Percentiles rank a stretch among this genome's conserved stretches.
Evolutionary conservation across 2,329 filamentous ascomycete species (phyloP).

Genomic region (Gliomastix tumulicola): DNA sequence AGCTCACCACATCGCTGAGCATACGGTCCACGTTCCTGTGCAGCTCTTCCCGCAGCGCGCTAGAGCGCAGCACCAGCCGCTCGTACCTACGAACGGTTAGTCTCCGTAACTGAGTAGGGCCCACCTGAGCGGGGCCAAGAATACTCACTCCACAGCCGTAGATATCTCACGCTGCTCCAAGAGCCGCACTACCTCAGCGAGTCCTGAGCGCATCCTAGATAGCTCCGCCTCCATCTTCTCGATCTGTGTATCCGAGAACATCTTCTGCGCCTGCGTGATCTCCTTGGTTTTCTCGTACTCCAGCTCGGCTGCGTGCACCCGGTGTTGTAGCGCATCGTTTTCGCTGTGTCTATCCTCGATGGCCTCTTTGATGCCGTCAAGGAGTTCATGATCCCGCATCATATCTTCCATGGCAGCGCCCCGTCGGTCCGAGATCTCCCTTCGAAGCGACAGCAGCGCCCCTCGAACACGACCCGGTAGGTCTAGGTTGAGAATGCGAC

Average conservation of each 20-base stretch:
- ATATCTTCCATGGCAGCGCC: conserved; percentile 79
- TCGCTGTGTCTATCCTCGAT: conserved; percentile 94
- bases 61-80: conserved; percentile 78
- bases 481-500: conserved; percentile 86
- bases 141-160: conserved; percentile 80
- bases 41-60: conserved; percentile 86
- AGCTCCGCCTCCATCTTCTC: conserved; percentile 99
- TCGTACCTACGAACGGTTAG: conserved; percentile 58
- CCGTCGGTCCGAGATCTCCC: conserved; percentile 86
- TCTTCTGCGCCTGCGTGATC: conserved; percentile 75
- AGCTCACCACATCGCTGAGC: conserved; percentile 94
- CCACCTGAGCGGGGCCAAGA: too few relatives aligned
- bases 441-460: conserved; percentile 70
- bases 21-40: conserved; percentile 95
- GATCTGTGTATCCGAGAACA: conserved; percentile 85
- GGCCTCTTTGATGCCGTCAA: conserved; percentile 92
- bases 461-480: conserved; percentile 76
- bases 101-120: too few relatives aligned
- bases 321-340: conserved; percentile 84
- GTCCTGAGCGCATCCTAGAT: conserved; percentile 78
- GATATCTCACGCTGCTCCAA: conserved; percentile 96
- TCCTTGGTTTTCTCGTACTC: conserved; percentile 94
- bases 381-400: conserved; percentile 87
- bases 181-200: conserved; percentile 80
- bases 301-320: conserved; percentile 79